Conservation (phyloP, 2,329 filamentous ascomycete genomes). For the Fusarium drepaniforme region DNA sequence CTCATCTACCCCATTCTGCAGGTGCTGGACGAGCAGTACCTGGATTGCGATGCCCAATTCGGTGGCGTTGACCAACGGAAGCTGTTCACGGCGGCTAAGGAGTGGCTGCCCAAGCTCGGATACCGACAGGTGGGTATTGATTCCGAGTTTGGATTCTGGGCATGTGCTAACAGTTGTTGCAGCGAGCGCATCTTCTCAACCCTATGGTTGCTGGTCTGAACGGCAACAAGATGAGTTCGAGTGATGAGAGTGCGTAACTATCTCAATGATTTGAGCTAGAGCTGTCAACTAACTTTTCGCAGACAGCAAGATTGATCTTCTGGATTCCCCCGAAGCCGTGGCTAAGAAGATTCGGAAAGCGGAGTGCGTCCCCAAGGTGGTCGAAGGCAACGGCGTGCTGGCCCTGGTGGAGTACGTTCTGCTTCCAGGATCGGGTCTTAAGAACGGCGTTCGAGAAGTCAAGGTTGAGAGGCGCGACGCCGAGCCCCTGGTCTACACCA, state of each 20-base stretch:
- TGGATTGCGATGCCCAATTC: constrained; percentile 90
- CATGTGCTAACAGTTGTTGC: constrained; percentile 12
- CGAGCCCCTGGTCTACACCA: constrained; percentile 84
- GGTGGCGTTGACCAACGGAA: constrained; percentile 89
- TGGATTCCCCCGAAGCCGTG: constrained; percentile 81
- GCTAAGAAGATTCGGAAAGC: constrained; percentile 90
- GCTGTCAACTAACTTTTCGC: constrained; percentile 35
- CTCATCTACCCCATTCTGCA: constrained; percentile 71
- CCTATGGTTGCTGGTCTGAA: constrained; percentile 91
- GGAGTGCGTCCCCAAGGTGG: constrained; percentile 77
- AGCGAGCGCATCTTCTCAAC: constrained; percentile 60
- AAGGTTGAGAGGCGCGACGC: constrained; percentile 75
- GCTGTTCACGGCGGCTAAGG: constrained; percentile 87
- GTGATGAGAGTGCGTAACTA: constrained; percentile 66
- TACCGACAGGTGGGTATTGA: constrained; percentile 72
- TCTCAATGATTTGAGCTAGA: background rate
- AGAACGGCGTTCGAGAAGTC: constrained; percentile 70
- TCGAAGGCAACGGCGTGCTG: constrained; percentile 89
- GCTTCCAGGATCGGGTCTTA: constrained; percentile 79
- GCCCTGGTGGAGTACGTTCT: constrained; percentile 90
- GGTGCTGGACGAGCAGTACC: constrained; percentile 89
- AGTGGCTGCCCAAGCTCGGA: constrained; percentile 86
- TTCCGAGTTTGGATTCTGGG: too few species aligned
- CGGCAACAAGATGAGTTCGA: constrained; percentile 89
- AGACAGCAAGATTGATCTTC: constrained; percentile 93